Base-by-base conservation (phyloP, 208 protist genomes). In the Dictyostelium gargantuum region DNA sequence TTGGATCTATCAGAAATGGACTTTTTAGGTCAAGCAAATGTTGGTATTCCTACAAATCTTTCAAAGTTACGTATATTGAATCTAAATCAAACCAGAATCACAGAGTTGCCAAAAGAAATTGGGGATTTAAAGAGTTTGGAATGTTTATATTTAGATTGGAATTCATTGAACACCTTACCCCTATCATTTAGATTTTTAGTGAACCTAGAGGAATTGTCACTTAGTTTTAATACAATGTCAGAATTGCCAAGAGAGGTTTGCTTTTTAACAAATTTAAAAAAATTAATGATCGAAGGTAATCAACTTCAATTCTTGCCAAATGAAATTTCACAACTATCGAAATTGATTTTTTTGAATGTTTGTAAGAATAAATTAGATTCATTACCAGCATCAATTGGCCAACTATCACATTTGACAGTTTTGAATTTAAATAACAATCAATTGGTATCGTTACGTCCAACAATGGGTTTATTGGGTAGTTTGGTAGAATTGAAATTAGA, bases 1-100 rank as follows among this genome's bases (percentile, higher is more conserved):
- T 73, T 89, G 10, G 82, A 89, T 50, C 8, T 89, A 10, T 89
- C 82, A n/a, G 29, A 85, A n/a, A 79, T 73, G 3, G 74, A 80
- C 21, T 38, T 80, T 6, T 54, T 70, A 52, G 17, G 29, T 40
- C 68, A 19, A 38, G 11, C 26, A 6, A 35, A 23, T 52, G 35
- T 15, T 29, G 10, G 23, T 3, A 17, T 75, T 17, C 38, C 32
- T 17, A 32, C 46, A 0, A 48, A 38, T 13, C 10, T 40, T 3
- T 4, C 44, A 23, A 79, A 74, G 38, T 48, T 89, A 13, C 68
- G 50, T 29, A 15, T 29, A 15, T 17, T 89, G 3, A 63, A 66
- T 42, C 52, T 89, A 35, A 66, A 52, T n/a, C 38, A 61, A 11
- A 82, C 75, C 15, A 13, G 35, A 17, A 44, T 92, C 1, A 42